phyloP scores from a whole-genome alignment of 768 basidiomycete genomes.

The Scleroderma citrinum region DNA sequence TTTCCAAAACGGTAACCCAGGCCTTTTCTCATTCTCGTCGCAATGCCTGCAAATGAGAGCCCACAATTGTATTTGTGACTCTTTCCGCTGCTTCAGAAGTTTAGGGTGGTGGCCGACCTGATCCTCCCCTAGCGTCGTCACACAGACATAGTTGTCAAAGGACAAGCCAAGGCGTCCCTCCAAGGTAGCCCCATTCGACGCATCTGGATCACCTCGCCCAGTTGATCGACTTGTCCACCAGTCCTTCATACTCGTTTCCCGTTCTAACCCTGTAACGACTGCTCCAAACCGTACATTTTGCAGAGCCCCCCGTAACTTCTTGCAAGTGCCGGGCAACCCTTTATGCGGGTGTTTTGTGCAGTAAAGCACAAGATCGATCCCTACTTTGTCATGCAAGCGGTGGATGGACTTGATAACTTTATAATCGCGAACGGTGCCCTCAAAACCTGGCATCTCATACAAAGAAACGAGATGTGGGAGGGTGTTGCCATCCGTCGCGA shows the following conservation, averaged over 20 bases:
- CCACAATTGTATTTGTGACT: conserved; percentile 9
- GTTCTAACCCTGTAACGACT: conserved; percentile 32
- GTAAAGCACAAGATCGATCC: conserved; percentile 21
- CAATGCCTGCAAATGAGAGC: conserved; percentile 6
- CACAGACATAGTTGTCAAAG: conserved; percentile 34
- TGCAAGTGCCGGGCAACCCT: neutral
- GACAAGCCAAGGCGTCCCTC: conserved; percentile 15
- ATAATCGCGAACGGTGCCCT: conserved; percentile 3
- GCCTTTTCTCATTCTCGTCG: neutral
- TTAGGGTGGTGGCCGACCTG: conserved; percentile 8
- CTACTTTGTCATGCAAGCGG: conserved; percentile 7
- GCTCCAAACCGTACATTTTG: conserved; percentile 29
- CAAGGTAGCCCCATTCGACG: conserved; percentile 27
- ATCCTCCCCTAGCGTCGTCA: conserved; percentile 27
- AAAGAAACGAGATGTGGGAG: neutral
- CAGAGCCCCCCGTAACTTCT: neutral
- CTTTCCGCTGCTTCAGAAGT: conserved; percentile 16
- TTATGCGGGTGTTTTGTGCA: conserved; percentile 13
- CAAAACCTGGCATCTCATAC: conserved; percentile 21
- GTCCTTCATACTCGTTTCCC: conserved; percentile 20
- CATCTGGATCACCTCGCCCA: neutral
- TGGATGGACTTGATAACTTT: conserved; percentile 12
- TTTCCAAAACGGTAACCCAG: neutral
- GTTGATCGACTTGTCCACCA: conserved; percentile 25
- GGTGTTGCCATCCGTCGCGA: too few species aligned